These are phyloP conservation scores for Xylariaceae sp. DNA, from an alignment of 2,329 filamentous ascomycete species.

Conservation along the genomic window DNA sequence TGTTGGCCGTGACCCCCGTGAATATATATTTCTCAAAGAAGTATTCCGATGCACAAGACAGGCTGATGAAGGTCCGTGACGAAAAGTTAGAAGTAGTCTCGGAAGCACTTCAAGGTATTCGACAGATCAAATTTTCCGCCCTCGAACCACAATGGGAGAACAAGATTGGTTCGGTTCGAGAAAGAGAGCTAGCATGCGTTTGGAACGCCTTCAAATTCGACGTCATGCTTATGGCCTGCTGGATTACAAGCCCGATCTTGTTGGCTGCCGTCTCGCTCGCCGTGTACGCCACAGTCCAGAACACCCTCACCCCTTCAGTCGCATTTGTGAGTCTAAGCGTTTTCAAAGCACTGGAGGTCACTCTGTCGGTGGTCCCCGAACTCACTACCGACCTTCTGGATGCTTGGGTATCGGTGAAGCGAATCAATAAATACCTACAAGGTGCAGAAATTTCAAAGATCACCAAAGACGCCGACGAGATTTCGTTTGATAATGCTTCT, in stretches of 20 bases:
- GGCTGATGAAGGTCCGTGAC: slow-evolving; percentile 72
- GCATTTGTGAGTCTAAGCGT: slow-evolving; percentile 76
- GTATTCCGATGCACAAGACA: slow-evolving; percentile 62
- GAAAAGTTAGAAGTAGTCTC: slow-evolving; percentile 72
- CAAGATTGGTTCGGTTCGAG: slow-evolving; percentile 61
- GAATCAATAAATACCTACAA: slow-evolving; percentile 68
- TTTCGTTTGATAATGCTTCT: slow-evolving; percentile 63
- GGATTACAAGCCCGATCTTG: slow-evolving; percentile 70
- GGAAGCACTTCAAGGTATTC: slow-evolving; percentile 73
- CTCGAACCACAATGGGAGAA: slow-evolving; percentile 71
- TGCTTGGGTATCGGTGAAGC: slow-evolving; percentile 65
- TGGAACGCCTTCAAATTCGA: slow-evolving; percentile 65
- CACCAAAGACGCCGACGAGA: slow-evolving; percentile 52
- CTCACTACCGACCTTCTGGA: slow-evolving; percentile 68
- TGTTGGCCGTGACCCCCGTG: slow-evolving; percentile 61
- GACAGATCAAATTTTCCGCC: slow-evolving; percentile 82
- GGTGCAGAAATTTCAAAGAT: slow-evolving; percentile 59
- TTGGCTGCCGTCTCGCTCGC: slow-evolving; percentile 68
- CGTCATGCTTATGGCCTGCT: slow-evolving; percentile 59
- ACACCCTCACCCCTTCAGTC: slow-evolving; percentile 63
- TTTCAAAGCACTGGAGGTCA: slow-evolving; percentile 69
- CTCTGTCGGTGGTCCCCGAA: slow-evolving; percentile 68
- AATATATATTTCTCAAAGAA: slow-evolving; percentile 64
- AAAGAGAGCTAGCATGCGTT: slow-evolving; percentile 62
- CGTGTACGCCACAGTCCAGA: slow-evolving; percentile 62